A percentile compares a stretch with the other conserved stretches of the same genome.
These are phyloP conservation scores for Yarrowia osloensis DNA, from an alignment of 805 yeast species.

Conservation along the genomic window DNA sequence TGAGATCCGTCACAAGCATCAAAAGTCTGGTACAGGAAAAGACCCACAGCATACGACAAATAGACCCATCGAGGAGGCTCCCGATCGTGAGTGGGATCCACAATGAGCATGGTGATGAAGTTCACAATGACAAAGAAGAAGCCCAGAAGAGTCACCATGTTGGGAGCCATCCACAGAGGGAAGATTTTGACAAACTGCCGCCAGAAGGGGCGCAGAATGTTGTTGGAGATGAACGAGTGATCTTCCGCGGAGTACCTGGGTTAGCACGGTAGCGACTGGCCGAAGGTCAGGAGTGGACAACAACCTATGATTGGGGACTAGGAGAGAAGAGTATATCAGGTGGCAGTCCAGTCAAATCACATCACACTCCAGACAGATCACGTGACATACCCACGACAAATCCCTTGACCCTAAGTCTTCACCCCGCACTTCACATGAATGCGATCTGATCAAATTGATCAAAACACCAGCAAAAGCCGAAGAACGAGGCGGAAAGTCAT, in stretches of 20 bases:
- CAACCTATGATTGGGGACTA: too few relatives aligned
- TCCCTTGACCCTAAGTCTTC: too few relatives aligned
- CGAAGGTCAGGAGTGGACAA: not conserved
- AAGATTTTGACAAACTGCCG: constrained; percentile 65
- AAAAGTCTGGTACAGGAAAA: constrained; percentile 90
- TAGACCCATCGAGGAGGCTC: constrained; percentile 77
- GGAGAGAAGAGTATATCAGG: too few relatives aligned
- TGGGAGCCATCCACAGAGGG: constrained; percentile 76
- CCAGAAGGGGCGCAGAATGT: constrained; percentile 83
- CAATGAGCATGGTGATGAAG: constrained; percentile 63
- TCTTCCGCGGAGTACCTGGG: constrained; percentile 60
- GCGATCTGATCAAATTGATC: too few relatives aligned
- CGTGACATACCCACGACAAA: too few relatives aligned
- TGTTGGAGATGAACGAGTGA: constrained; percentile 72
- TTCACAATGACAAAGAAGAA: constrained; percentile 69
- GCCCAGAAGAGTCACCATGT: constrained; percentile 64
- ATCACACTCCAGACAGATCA: too few relatives aligned
- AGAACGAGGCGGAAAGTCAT: too few relatives aligned
- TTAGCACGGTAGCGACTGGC: not conserved
- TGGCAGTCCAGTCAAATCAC: too few relatives aligned
- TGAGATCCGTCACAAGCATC: constrained; percentile 97
- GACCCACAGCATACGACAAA: constrained; percentile 72
- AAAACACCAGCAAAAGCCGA: too few relatives aligned
- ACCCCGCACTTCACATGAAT: too few relatives aligned
- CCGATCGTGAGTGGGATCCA: constrained; percentile 65